Evolutionary conservation across 108 stramenopile genomes (phyloP).

Genomic region (Fragilariopsis cylindrus): DNA sequence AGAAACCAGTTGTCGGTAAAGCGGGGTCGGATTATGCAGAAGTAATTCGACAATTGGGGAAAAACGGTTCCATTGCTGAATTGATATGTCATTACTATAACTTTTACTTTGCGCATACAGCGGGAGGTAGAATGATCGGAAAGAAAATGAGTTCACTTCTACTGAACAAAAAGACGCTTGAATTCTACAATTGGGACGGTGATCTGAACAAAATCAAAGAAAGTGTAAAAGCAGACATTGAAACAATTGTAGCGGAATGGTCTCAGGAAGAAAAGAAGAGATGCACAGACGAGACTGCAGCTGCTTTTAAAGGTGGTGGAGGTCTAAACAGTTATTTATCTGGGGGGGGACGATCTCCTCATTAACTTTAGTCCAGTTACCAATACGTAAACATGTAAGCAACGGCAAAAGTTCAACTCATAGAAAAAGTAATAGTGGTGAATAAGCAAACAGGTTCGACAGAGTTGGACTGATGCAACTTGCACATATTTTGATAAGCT

Average conservation of each 20-base stretch:
- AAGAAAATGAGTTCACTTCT: slow-evolving; percentile 82
- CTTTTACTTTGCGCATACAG: slow-evolving; percentile 93
- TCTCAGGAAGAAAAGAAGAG: slow-evolving; percentile 64
- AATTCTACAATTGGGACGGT: slow-evolving; percentile 93
- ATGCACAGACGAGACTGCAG: slow-evolving; percentile 74
- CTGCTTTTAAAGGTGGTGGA: slow-evolving; percentile 71
- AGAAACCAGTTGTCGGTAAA: slow-evolving; percentile 48
- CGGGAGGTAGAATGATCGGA: slow-evolving; percentile 93
- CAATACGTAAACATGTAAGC: too few species aligned
- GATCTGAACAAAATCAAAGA: slow-evolving; percentile 82
- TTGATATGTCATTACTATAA: slow-evolving; percentile 96
- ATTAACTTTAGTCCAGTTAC: slow-evolving; percentile 28
- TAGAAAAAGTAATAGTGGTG: neutral
- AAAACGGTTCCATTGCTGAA: slow-evolving; percentile 61
- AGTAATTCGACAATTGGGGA: slow-evolving; percentile 49
- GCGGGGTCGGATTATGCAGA: slow-evolving; percentile 64
- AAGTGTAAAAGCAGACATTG: slow-evolving; percentile 75
- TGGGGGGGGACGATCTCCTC: slow-evolving; percentile 60
- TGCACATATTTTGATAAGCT: neutral
- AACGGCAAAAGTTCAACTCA: too few species aligned
- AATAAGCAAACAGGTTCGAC: neutral
- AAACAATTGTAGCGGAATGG: slow-evolving; percentile 84
- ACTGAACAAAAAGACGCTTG: slow-evolving; percentile 77
- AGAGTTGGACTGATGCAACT: neutral
- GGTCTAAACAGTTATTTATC: slow-evolving; percentile 64